Conservation (phyloP, 2,329 filamentous ascomycete species). For the Aspergillus terreus region DNA sequence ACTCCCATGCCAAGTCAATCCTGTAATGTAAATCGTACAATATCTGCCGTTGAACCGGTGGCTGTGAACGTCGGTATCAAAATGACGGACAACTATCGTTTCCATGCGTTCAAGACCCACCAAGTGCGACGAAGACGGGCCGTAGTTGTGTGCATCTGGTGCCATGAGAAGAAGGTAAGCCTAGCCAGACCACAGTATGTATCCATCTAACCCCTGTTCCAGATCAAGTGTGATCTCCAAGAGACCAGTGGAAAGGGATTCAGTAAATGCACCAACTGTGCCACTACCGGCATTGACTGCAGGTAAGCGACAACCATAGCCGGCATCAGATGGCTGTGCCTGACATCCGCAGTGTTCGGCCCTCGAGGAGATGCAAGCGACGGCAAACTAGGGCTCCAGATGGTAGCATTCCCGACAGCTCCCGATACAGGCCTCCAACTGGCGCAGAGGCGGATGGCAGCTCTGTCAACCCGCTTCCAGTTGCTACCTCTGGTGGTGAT, state of each 20-base stretch:
- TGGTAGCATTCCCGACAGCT: neutral
- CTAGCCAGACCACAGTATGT: neutral
- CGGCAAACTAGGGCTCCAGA: neutral
- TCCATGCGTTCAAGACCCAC: slow-evolving; percentile 8
- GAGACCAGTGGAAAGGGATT: slow-evolving; percentile 7
- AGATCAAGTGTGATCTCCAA: slow-evolving; percentile 11
- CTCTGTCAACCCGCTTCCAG: neutral
- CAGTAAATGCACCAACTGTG: slow-evolving; percentile 11
- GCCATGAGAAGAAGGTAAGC: slow-evolving; percentile 12
- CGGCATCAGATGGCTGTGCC: neutral
- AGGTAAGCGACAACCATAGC: neutral
- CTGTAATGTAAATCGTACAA: neutral
- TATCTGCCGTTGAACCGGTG: no score
- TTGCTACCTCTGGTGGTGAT: neutral
- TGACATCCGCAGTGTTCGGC: slow-evolving; percentile 3
- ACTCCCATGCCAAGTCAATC: neutral
- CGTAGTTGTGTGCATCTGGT: slow-evolving; percentile 10
- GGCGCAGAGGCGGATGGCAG: neutral
- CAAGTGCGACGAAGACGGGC: slow-evolving; percentile 8
- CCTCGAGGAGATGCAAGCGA: neutral
- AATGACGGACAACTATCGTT: slow-evolving; percentile 4
- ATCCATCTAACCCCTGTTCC: neutral
- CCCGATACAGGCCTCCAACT: neutral
- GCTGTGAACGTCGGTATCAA: no score
- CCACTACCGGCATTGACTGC: slow-evolving; percentile 8